Percentiles rank a stretch among this genome's conserved stretches.
Conservation (phyloP, 2,329 filamentous ascomycete genomes). For the Aspergillus pseudonomiae region DNA sequence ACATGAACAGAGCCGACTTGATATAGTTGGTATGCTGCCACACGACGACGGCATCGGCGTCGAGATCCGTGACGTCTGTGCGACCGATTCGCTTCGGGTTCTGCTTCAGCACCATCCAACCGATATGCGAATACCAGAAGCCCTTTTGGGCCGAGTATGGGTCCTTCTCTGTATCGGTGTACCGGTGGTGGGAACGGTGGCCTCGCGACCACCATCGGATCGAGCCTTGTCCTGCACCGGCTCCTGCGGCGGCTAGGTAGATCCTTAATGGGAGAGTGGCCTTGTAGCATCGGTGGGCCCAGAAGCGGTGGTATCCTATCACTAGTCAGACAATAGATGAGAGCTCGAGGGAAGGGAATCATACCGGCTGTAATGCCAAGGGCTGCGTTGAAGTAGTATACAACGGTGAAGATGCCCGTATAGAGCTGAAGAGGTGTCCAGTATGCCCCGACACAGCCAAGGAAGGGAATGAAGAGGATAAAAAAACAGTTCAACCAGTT, state of each 20-base stretch:
- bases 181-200: constrained; percentile 83
- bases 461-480: constrained; percentile 73
- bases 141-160: constrained; percentile 86
- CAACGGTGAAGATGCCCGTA: constrained; percentile 69
- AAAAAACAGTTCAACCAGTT: constrained; percentile 85
- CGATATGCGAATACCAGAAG: constrained; percentile 67
- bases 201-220: constrained; percentile 83
- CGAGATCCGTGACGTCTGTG: constrained; percentile 81
- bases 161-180: constrained; percentile 86
- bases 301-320: constrained; percentile 74
- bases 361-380: constrained; percentile 73
- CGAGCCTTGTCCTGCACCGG: constrained; percentile 49
- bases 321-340: background rate
- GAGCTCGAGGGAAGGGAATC: constrained; percentile 20
- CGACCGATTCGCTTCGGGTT: constrained; percentile 81
- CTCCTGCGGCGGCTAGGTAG: constrained; percentile 45
- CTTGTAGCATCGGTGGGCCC: constrained; percentile 80
- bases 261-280: constrained; percentile 72
- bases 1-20: constrained; percentile 70
- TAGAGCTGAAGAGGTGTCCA: constrained; percentile 72
- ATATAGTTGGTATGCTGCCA: constrained; percentile 85
- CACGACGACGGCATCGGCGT: constrained; percentile 77
- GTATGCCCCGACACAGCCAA: constrained; percentile 70
- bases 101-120: constrained; percentile 73
- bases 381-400: constrained; percentile 79